Base-by-base conservation (phyloP, 2,329 filamentous ascomycete species). In the Curvularia lunata region DNA sequence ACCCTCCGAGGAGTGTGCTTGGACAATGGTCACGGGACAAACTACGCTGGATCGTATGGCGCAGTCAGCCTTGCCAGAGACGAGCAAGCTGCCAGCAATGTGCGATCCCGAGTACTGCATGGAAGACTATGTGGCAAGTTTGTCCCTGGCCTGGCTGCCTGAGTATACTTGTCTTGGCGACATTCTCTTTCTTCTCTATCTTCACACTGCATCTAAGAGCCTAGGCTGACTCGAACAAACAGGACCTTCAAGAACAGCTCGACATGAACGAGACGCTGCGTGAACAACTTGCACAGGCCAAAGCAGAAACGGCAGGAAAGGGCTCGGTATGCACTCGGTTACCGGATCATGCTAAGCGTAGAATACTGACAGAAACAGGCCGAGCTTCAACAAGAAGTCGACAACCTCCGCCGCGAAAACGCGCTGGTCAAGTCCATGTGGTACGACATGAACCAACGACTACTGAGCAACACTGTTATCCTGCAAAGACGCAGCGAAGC, bases 391-490 rank as follows among this genome's bases (percentile, higher is more conserved):
- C 63, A 75, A 52, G 80, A 83, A 67, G 84, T 91, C 70, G 86
- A 86, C 64, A 90, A 88, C 66, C 84, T 96, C 58, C 85, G 90
- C 74, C 86, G 89, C 66, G 91, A 96, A 76, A 92, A 91, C 74
- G 84, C 84, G 38, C 83, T 95, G 72, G 91, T 96, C 68, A 83
- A 88, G 25, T 90, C 88, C n/a, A 91, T 91, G 2, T 96, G 91
- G 91, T 93, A 93, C 78, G 91, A 94, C 75, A 84, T 95, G 69
- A 88, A 88, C 25, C 88, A 84, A 72, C 84, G 91, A 50, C 77
- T 96, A 66, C 91, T 95, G 78, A 92, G 90, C 79, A 94, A 93
- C 74, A 90, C 91, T 61, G 88, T 94, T 41, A 86, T 91, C 53
- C 78, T 96, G 61, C 89, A 92, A 72, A 82, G 91, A 64, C 84